Evolutionary conservation across 1,284 basidiomycete species (phyloP), one percentile per base, ranked within the genome.

Genomic region (Ganoderma leucocontextum): DNA sequence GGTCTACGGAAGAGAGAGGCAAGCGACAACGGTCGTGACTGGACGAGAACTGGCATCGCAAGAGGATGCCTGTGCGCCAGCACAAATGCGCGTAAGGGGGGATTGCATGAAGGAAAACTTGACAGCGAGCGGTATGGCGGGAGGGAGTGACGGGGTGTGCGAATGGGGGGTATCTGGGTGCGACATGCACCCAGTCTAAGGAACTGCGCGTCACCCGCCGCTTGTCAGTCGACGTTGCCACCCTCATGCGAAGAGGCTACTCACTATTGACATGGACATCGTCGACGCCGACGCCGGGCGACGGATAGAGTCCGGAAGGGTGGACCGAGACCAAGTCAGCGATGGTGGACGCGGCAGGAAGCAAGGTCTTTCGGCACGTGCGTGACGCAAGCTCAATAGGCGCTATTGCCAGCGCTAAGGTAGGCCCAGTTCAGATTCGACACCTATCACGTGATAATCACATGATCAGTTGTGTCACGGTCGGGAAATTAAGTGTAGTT

Each of bases 1-100:
- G 84, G 76, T 65, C 83, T 84, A 47, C 81, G 80, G 72, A 90
- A 89, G 64, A 88, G 82, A 41, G 86, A 88, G 36, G 82, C 81
- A 60, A 90, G 81, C 55, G 86, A 86, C 36, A 91, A 66, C 15
- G 69, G 60, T 53, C 78, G 74, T 17, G 64, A 55, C 38, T 72
- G 69, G 13, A 64, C 19, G 38, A 70, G 19, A 35, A 63, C 49
- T 13, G 70, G 68, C 13, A 22, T 9, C 12, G 64, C 17, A 25
- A 62, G 33, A 13, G 69, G 65, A n/a, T 57, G 60, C 39, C 47
- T 64, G 22, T 57, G 68, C 29, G 65, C 64, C 33, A 69, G 53
- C 19, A 42, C 25, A 38, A 47, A 39, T 5, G 65, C 60, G 63
- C 59, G 63, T 25, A 67, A 62, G 17, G 44, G 42, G 47, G 58